phyloP scores from a whole-genome alignment of 2,329 filamentous ascomycete species.

The Aspergillus pseudoviridinutans region DNA sequence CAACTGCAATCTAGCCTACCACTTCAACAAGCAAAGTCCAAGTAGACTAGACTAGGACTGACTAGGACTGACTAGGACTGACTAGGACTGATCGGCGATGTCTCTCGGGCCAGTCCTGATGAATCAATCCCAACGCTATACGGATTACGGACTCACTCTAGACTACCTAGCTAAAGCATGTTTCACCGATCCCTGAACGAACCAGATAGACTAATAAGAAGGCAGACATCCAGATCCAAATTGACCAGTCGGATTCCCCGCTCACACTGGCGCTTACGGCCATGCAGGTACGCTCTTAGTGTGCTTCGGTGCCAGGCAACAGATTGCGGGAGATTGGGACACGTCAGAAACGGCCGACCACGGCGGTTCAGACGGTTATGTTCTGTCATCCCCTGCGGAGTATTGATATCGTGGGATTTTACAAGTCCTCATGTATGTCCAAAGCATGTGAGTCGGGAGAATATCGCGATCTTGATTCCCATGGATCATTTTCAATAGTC shows the following conservation, averaged over 20 bases:
- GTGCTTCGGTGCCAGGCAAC: neutral
- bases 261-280: neutral
- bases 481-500: neutral
- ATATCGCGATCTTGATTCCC: neutral
- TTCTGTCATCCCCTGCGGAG: neutral
- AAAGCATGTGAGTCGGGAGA: neutral
- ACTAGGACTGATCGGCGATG: slow-evolving; percentile 6
- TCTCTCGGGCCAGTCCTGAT: neutral
- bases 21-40: neutral
- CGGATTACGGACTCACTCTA: too few relatives aligned
- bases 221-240: neutral
- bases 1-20: too few relatives aligned
- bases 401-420: neutral
- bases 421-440: neutral
- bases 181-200: neutral
- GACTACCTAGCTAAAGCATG: too few relatives aligned
- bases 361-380: neutral
- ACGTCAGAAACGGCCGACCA: neutral
- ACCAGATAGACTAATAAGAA: neutral
- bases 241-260: neutral
- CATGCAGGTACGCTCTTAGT: neutral
- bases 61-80: slow-evolving; percentile 11
- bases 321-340: neutral
- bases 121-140: too few relatives aligned
- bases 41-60: slow-evolving; percentile 4